Evolutionary conservation across 2,329 filamentous ascomycete genomes (phyloP).

Genomic region (Pseudogymnoascus sp.): DNA sequence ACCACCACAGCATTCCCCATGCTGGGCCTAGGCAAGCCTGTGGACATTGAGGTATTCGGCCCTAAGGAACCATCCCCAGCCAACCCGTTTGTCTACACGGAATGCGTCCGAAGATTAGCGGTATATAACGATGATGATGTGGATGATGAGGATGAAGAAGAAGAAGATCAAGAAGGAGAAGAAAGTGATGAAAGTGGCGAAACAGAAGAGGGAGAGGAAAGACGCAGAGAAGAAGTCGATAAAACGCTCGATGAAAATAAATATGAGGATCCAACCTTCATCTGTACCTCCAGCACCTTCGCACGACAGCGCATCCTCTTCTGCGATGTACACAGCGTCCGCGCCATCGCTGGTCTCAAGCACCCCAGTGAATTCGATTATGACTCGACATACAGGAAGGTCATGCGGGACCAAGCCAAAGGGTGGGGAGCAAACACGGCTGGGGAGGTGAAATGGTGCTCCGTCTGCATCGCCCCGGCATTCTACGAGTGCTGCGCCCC

Average conservation of each 20-base stretch:
- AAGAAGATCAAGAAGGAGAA: background rate
- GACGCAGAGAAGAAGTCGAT: background rate
- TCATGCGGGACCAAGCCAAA: background rate
- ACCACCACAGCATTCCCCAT: constrained; percentile 22
- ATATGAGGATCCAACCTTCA: constrained; percentile 18
- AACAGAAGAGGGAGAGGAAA: background rate
- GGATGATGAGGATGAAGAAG: background rate
- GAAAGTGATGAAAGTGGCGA: background rate
- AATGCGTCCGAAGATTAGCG: background rate
- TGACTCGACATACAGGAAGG: constrained; percentile 1
- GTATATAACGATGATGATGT: background rate
- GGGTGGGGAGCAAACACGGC: constrained; percentile 13
- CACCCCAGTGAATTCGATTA: constrained; percentile 13
- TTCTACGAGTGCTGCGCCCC: constrained; percentile 13
- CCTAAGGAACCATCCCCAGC: background rate
- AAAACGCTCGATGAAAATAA: no score
- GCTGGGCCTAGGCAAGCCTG: constrained; percentile 16
- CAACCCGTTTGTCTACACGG: background rate
- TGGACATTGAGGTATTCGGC: background rate
- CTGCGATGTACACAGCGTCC: constrained; percentile 18
- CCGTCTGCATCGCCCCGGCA: constrained; percentile 21
- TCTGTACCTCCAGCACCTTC: constrained; percentile 25
- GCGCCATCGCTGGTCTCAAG: constrained; percentile 12
- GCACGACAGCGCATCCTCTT: constrained; percentile 16
- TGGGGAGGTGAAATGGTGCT: constrained; percentile 19